These are phyloP conservation scores for Eucalyptus curtisii DNA, from an alignment of 345 rosid species.

Conservation along the genomic window DNA sequence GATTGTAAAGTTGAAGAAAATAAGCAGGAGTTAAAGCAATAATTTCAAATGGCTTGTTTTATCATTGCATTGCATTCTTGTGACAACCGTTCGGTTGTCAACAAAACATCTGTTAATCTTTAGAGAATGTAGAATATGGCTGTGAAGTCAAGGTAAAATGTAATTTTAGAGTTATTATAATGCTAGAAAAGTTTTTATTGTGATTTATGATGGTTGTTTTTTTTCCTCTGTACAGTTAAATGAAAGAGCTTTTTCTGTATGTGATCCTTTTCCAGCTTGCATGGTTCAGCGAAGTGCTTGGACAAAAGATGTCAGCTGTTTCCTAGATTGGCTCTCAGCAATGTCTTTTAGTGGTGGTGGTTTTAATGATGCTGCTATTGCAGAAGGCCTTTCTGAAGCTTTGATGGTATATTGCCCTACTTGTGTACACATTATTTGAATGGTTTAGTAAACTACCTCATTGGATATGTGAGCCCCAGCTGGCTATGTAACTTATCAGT, in stretches of 20 bases:
- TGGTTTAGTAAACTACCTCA: background rate
- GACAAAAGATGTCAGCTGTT: constrained; percentile 78
- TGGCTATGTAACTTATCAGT: background rate
- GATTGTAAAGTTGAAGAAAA: background rate
- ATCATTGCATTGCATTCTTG: background rate
- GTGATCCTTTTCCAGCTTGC: constrained; percentile 47
- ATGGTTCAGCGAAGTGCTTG: constrained; percentile 90
- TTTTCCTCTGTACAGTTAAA: background rate
- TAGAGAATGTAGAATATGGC: background rate
- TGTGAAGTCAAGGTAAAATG: background rate
- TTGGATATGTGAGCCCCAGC: background rate
- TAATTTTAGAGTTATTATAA: background rate
- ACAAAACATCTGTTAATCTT: background rate
- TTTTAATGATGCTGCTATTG: constrained; percentile 89
- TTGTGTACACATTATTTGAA: background rate
- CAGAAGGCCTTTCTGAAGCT: constrained; percentile 97
- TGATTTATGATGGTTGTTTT: background rate
- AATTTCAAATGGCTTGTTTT: background rate
- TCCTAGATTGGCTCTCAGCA: constrained; percentile 71
- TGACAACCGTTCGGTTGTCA: background rate
- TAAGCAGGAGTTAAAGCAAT: background rate
- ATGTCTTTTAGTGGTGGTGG: constrained; percentile 88
- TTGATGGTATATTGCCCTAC: constrained; percentile 44
- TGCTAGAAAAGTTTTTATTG: background rate
- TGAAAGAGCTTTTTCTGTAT: background rate